Conservation (phyloP, 108 stramenopile species). For the Nitzschia sp. region DNA sequence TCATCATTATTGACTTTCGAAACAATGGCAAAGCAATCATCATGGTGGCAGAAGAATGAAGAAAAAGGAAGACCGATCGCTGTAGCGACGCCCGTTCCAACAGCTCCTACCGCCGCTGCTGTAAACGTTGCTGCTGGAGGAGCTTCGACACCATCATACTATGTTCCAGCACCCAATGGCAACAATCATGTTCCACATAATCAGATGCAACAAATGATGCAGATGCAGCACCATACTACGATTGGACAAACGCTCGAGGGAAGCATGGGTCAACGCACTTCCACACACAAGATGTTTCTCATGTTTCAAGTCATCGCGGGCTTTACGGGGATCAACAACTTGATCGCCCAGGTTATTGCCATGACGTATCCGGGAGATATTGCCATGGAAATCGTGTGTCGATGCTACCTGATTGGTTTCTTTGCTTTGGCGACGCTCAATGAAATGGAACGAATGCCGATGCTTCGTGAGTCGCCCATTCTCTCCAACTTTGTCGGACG, state of each 20-base stretch:
- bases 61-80: constrained; percentile 8
- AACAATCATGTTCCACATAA: not conserved
- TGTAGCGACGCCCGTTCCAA: constrained; percentile 6
- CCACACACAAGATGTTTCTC: constrained; percentile 7
- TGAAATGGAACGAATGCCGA: constrained; percentile 7
- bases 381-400: not conserved
- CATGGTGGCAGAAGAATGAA: constrained; percentile 1
- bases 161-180: no score
- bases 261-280: constrained; percentile 3
- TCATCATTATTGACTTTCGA: no score
- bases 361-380: not conserved
- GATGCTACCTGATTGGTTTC: constrained; percentile 5
- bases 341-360: constrained; percentile 1
- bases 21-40: no score
- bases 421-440: constrained; percentile 1
- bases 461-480: constrained; percentile 1
- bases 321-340: constrained; percentile 8
- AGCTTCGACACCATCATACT: no score
- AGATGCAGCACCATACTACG: not conserved
- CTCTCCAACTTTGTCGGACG: constrained; percentile 7
- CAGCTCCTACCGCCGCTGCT: not conserved
- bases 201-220: not conserved
- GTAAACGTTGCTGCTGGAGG: no score
- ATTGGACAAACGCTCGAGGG: no score
- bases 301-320: constrained; percentile 5